A percentile compares a stretch with the other conserved stretches of the same genome.
Evolutionary conservation across 2,329 filamentous ascomycete genomes (phyloP).

Genomic region (Xylaria sp.): DNA sequence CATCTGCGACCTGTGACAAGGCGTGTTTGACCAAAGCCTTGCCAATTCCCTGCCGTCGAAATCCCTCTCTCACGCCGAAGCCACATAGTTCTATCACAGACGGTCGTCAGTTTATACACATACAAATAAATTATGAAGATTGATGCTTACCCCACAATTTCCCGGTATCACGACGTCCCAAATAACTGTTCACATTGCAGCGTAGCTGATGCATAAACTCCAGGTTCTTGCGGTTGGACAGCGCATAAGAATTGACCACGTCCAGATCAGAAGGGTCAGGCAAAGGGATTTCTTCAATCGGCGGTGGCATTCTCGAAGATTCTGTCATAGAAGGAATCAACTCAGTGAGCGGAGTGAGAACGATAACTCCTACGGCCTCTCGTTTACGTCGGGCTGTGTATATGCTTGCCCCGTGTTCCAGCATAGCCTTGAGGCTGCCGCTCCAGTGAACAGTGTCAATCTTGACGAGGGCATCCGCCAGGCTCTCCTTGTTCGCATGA

Average conservation of each 20-base stretch:
- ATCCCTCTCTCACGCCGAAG: constrained; percentile 16
- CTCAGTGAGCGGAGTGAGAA: not conserved
- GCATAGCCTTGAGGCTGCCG: not conserved
- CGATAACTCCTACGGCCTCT: constrained; percentile 20
- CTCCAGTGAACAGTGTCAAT: not conserved
- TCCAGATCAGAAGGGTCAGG: constrained; percentile 1
- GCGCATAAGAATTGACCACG: constrained; percentile 11
- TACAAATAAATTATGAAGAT: not conserved
- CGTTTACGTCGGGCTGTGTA: constrained; percentile 7
- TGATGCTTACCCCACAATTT: constrained; percentile 19
- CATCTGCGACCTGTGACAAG: constrained; percentile 4
- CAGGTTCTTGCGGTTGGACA: not conserved
- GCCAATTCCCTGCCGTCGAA: constrained; percentile 19
- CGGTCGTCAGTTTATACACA: not conserved
- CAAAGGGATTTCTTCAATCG: not conserved
- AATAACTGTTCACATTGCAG: not conserved
- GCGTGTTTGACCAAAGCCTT: constrained; percentile 21
- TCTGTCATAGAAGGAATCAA: not conserved
- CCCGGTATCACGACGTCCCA: not conserved
- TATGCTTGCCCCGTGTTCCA: not conserved
- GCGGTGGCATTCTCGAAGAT: not conserved
- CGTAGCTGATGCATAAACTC: constrained; percentile 5
- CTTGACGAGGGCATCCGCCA: constrained; percentile 18
- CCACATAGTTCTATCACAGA: constrained; percentile 6
- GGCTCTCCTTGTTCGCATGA: constrained; percentile 1